phyloP scores from a whole-genome alignment of 345 rosid genomes.

The Ricinus communis region DNA sequence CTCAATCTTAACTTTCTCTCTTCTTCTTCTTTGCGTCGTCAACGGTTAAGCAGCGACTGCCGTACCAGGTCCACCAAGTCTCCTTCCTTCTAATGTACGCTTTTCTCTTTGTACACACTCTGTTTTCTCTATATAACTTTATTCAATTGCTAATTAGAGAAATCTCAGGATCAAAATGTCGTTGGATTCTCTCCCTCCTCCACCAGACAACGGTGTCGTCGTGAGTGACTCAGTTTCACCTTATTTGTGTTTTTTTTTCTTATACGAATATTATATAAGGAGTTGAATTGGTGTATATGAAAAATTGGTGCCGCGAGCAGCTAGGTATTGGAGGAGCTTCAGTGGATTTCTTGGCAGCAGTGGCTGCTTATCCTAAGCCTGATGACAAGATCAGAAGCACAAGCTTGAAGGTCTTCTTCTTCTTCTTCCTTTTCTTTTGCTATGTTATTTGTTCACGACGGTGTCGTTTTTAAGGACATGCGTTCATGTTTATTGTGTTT shows the following conservation, averaged over 20 bases:
- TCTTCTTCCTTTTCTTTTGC: not conserved
- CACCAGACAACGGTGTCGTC: slow-evolving; percentile 34
- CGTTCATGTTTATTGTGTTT: not conserved
- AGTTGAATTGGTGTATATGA: no score
- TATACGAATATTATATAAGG: not conserved
- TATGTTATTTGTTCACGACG: no score
- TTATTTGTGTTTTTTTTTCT: not conserved
- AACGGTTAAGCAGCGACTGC: not conserved
- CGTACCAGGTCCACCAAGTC: slow-evolving; percentile 5
- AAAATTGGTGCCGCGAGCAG: no score
- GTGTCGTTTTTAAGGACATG: no score
- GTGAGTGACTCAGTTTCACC: slow-evolving; percentile 30
- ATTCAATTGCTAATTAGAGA: not conserved
- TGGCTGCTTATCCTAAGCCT: slow-evolving; percentile 72
- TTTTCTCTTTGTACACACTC: not conserved
- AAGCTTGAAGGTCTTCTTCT: slow-evolving; percentile 36
- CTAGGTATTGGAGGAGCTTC: slow-evolving; percentile 60
- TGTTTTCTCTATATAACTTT: no score
- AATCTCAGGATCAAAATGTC: slow-evolving; percentile 55
- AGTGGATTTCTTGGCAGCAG: slow-evolving; percentile 75
- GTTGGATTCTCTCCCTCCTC: slow-evolving; percentile 36
- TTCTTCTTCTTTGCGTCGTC: not conserved
- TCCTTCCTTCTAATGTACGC: not conserved
- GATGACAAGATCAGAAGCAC: slow-evolving; percentile 90
- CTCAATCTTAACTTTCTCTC: not conserved